Percentiles rank a stretch among this genome's conserved stretches.
Evolutionary conservation across 805 yeast genomes (phyloP).

Genomic region (Blastobotrys robertii): DNA sequence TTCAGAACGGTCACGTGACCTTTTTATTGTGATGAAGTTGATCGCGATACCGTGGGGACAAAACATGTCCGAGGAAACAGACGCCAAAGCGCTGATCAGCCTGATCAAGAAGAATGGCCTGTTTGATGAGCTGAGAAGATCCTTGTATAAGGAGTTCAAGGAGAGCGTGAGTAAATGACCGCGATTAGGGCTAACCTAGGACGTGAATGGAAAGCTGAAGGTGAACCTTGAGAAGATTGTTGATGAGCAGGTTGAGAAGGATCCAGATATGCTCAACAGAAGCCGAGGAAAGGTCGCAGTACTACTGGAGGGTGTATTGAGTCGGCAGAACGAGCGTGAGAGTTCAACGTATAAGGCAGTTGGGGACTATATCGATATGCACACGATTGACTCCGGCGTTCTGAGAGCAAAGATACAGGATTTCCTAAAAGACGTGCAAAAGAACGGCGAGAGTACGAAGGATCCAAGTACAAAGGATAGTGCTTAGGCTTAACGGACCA

Average conservation of each 20-base stretch:
- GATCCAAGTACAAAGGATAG: too few species aligned
- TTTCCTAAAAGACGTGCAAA: conserved; percentile 3
- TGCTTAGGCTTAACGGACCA: too few species aligned
- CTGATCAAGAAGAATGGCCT: conserved; percentile 18
- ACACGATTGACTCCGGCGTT: conserved; percentile 10
- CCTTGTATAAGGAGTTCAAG: conserved; percentile 13
- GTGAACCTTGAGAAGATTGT: conserved; percentile 15
- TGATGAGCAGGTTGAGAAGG: conserved; percentile 16
- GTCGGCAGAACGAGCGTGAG: conserved; percentile 1
- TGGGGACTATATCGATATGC: conserved; percentile 9
- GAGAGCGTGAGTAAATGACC: conserved; percentile 18
- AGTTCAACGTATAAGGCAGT: conserved; percentile 6
- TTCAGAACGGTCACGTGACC: too few species aligned
- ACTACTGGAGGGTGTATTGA: conserved; percentile 14
- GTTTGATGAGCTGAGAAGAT: conserved; percentile 17
- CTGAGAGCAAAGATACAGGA: conserved; percentile 7
- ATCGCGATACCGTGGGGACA: too few species aligned
- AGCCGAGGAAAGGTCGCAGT: conserved; percentile 20
- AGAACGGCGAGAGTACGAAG: conserved; percentile 1
- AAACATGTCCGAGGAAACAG: too few species aligned
- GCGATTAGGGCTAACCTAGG: conserved; percentile 5
- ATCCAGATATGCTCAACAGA: conserved; percentile 15
- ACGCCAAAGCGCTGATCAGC: conserved; percentile 6
- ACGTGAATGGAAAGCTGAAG: conserved; percentile 8
- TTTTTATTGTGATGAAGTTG: too few species aligned